These are phyloP conservation scores for Dichomitus squalens DNA, from an alignment of 1,284 basidiomycete species.

Conservation along the genomic window DNA sequence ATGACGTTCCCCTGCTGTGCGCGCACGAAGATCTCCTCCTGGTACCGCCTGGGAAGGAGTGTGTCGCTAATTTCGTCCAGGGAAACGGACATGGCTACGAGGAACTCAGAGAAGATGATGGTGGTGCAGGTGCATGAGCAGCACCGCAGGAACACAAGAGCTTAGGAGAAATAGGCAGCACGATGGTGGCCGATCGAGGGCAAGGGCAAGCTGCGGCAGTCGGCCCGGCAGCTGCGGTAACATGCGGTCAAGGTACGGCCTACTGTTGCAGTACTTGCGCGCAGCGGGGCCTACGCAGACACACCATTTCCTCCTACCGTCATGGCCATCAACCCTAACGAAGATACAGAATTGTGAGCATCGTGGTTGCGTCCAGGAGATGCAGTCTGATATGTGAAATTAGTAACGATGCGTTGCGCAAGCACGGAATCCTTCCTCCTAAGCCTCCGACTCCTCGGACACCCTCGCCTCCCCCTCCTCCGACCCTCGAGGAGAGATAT, in stretches of 20 bases:
- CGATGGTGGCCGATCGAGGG: neutral
- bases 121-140: neutral
- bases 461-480: conserved; percentile 73
- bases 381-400: conserved; percentile 9
- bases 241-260: no score
- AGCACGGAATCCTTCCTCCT: conserved; percentile 88
- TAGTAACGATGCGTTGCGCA: conserved; percentile 92
- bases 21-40: conserved; percentile 74
- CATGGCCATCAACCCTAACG: conserved; percentile 78
- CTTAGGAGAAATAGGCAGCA: neutral
- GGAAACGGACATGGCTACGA: conserved; percentile 23
- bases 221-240: neutral
- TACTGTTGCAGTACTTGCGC: neutral
- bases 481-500: conserved; percentile 64
- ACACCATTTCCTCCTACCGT: neutral
- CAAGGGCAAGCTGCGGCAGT: neutral
- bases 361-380: conserved; percentile 4
- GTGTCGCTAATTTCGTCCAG: conserved; percentile 30
- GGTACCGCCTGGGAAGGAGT: conserved; percentile 57
- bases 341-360: conserved; percentile 92
- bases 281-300: neutral
- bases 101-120: neutral
- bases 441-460: conserved; percentile 67
- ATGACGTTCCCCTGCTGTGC: conserved; percentile 77
- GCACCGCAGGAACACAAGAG: neutral